phyloP scores from a whole-genome alignment of 345 rosid genomes.

The Pistacia atlantica region DNA sequence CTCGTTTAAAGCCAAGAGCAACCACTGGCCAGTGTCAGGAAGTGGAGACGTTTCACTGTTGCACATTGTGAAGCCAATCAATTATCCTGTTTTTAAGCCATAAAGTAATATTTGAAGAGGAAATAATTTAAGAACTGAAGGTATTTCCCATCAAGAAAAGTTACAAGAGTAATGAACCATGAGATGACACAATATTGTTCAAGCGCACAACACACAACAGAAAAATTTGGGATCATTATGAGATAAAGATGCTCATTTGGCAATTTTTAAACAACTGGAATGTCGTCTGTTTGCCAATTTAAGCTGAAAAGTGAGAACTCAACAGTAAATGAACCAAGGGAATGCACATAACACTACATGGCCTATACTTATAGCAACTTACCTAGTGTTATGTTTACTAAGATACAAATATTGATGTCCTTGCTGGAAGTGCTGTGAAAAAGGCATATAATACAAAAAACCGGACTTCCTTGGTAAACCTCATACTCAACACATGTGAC shows the following conservation, averaged over 20 bases:
- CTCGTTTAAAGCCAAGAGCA: slow-evolving; percentile 84
- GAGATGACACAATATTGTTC: neutral
- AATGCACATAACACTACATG: neutral
- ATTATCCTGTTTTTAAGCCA: slow-evolving; percentile 10
- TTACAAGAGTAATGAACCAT: slow-evolving; percentile 3
- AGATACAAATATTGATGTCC: neutral
- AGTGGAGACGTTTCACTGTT: slow-evolving; percentile 75
- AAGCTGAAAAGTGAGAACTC: neutral
- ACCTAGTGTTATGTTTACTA: neutral
- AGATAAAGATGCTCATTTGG: neutral
- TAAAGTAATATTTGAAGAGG: slow-evolving; percentile 6
- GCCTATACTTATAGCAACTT: neutral
- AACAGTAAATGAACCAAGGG: neutral
- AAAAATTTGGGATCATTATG: slow-evolving; percentile 2
- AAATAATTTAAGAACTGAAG: slow-evolving; percentile 11
- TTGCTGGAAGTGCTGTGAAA: neutral
- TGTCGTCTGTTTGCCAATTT: neutral
- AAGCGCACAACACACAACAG: neutral
- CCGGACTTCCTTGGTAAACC: neutral
- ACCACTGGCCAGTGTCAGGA: slow-evolving; percentile 95
- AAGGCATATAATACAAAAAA: neutral
- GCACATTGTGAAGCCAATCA: slow-evolving; percentile 30
- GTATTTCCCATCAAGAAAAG: neutral
- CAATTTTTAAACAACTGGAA: neutral
- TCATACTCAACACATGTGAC: neutral